Conservation (phyloP, 192 early-diverging fungal genomes). For the Kappamyces sp. region DNA sequence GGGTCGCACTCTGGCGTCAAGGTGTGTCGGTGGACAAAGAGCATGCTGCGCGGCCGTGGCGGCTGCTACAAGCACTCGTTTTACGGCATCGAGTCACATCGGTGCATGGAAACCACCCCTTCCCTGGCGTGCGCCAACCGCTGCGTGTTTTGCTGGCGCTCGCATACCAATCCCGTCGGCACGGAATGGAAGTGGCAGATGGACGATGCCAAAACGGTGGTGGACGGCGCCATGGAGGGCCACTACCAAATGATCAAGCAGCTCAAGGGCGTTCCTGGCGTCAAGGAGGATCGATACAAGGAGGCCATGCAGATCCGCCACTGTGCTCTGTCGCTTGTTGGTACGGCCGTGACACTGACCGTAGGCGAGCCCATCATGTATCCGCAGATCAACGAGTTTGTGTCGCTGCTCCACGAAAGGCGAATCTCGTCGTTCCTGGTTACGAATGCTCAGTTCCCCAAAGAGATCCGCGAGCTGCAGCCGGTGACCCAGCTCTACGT, state of each 20-base stretch:
- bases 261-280: constrained; percentile 68
- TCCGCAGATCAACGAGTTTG: constrained; percentile 71
- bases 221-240: constrained; percentile 61
- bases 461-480: constrained; percentile 43
- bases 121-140: constrained; percentile 66
- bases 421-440: constrained; percentile 68
- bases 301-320: constrained; percentile 59
- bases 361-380: constrained; percentile 47
- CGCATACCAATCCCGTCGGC: constrained; percentile 69
- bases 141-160: constrained; percentile 51
- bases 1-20: constrained; percentile 69
- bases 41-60: constrained; percentile 60
- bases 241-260: constrained; percentile 73
- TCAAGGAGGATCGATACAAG: constrained; percentile 64
- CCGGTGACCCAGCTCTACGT: constrained; percentile 71
- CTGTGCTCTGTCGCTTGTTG: constrained; percentile 68
- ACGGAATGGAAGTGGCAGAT: constrained; percentile 68
- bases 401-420: constrained; percentile 57
- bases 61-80: constrained; percentile 75
- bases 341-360: constrained; percentile 2
- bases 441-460: constrained; percentile 71
- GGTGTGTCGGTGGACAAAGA: constrained; percentile 75
- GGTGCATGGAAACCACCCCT: constrained; percentile 73
- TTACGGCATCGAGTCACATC: constrained; percentile 68
- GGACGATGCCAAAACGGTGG: constrained; percentile 58